A percentile compares a stretch with the other conserved stretches of the same genome.
These are phyloP conservation scores for Scleroderma citrinum DNA, from an alignment of 768 basidiomycete genomes.

Conservation along the genomic window DNA sequence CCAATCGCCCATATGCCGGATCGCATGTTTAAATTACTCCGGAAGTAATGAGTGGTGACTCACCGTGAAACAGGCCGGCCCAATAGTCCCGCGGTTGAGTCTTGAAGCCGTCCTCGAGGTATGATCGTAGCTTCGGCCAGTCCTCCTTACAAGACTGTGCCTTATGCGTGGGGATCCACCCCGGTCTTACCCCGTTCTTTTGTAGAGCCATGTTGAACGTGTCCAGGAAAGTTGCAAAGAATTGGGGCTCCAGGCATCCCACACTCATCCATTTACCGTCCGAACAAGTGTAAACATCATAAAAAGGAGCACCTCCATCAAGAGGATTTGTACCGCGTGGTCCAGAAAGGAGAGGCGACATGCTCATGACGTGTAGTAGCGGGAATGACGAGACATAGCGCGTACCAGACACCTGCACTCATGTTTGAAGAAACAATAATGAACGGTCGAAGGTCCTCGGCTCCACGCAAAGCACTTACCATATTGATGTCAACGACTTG, in stretches of 20 bases:
- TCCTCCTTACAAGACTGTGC: constrained; percentile 41
- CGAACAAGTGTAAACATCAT: constrained; percentile 65
- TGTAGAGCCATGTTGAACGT: constrained; percentile 48
- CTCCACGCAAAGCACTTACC: constrained; percentile 34
- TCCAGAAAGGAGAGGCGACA: constrained; percentile 33
- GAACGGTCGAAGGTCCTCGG: background rate
- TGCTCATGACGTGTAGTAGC: constrained; percentile 39
- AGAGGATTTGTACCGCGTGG: constrained; percentile 54
- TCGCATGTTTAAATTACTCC: background rate
- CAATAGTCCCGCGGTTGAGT: constrained; percentile 60
- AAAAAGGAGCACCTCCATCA: constrained; percentile 78
- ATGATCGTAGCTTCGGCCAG: constrained; percentile 54
- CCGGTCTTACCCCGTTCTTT: constrained; percentile 31
- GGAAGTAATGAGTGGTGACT: constrained; percentile 5
- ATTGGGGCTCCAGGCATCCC: constrained; percentile 69
- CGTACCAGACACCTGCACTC: constrained; percentile 63
- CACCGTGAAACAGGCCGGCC: constrained; percentile 62
- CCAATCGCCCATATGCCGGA: no score
- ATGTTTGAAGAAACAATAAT: background rate
- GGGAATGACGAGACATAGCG: constrained; percentile 75
- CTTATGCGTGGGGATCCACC: constrained; percentile 50
- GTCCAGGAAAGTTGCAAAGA: constrained; percentile 58
- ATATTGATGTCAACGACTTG: constrained; percentile 75
- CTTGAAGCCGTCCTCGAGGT: constrained; percentile 60
- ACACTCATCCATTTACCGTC: constrained; percentile 74